Conservation (phyloP, 2,329 filamentous ascomycete genomes). For the Canariomyces notabilis region DNA sequence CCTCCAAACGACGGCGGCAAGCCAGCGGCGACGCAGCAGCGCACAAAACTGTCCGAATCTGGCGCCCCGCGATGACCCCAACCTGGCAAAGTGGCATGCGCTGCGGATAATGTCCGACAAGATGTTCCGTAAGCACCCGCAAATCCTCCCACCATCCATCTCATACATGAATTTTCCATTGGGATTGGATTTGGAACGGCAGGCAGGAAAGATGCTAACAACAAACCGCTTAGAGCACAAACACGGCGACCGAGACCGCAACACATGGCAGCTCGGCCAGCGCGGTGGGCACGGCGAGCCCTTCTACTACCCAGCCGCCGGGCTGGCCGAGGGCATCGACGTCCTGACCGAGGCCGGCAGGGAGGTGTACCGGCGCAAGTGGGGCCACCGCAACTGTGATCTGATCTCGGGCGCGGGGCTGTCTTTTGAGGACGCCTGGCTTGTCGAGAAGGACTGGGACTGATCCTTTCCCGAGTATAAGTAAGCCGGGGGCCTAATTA, state of each 20-base stretch:
- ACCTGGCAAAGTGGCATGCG: constrained; percentile 22
- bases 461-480: too few relatives aligned
- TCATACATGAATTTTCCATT: background rate
- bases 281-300: constrained; percentile 48
- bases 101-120: constrained; percentile 27
- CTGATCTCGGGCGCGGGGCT: constrained; percentile 26
- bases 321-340: constrained; percentile 40
- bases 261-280: constrained; percentile 50
- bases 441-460: constrained; percentile 35
- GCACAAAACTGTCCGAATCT: background rate
- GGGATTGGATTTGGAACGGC: too few relatives aligned
- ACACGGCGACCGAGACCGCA: constrained; percentile 37
- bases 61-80: constrained; percentile 14
- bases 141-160: background rate
- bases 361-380: constrained; percentile 38
- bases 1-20: too few relatives aligned
- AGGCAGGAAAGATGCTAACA: background rate
- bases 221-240: constrained; percentile 31
- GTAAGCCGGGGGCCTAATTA: too few relatives aligned
- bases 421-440: constrained; percentile 33
- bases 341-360: constrained; percentile 42
- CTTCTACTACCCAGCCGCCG: constrained; percentile 45
- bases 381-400: constrained; percentile 39
- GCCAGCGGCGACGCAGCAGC: too few relatives aligned
- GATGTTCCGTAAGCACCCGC: constrained; percentile 31